Base-by-base conservation (phyloP, 2,329 filamentous ascomycete genomes). In the Pestalotiopsis sp. region DNA sequence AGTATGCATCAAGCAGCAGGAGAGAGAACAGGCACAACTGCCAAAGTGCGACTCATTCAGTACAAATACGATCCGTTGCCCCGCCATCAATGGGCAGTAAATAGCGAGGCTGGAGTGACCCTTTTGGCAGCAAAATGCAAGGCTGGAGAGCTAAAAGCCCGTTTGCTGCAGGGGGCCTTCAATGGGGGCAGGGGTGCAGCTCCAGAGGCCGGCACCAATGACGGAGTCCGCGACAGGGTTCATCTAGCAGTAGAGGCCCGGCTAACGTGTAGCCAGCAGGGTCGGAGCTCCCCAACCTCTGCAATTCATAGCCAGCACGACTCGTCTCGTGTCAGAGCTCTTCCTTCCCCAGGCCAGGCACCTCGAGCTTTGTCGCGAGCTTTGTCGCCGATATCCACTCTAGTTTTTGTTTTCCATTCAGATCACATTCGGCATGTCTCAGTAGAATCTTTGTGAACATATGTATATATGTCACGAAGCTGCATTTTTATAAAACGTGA, bases 71-170 rank as follows among this genome's bases (percentile, higher is more conserved):
- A 62, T 39, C 27, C 4, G 83, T 84, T 85, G 83, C 82, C 83
- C 83, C 80, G 83, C 83, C 83, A 85, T 82, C 80, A 68, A 80
- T 79, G 69, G 68, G 58, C 69, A 76, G 78, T 80, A 78, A 80
- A 80, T 77, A 80, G 75, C 75, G 75, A 77, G 77, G 79, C 78
- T 80, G 79, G 79, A 62, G 12, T 27, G 59, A 52, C 17, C 20
- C 20, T 62, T 62, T 62, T 70, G 57, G 41, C 57, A 41, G 67
- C 64, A 75, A 79, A 78, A 75, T 65, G 72, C 74, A 77, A 77
- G 76, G 76, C 75, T 75, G 76, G 64, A 23, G 59, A 68, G 59
- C 59, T 62, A 68, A 23, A 11, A 23, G 62, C 14, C 38, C 38
- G 11, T 36, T 25, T 31, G 45, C 45, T 52, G 45, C 45, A 52